These are phyloP conservation scores for Pyrus bretschneideri DNA, from an alignment of 306 rosid genomes.

Conservation along the genomic window DNA sequence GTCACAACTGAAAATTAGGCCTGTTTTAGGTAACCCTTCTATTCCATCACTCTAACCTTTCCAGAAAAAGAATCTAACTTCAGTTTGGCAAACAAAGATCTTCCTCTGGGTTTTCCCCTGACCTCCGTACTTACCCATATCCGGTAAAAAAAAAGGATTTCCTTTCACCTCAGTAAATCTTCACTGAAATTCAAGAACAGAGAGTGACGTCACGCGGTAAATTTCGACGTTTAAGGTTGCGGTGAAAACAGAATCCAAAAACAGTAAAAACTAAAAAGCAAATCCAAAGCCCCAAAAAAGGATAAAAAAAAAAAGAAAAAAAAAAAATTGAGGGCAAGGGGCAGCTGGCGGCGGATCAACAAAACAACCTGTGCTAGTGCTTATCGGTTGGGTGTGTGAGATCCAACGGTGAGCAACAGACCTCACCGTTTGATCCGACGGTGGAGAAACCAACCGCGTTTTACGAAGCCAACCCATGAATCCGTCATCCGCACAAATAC, in stretches of 20 bases:
- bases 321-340: not conserved
- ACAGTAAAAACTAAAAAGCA: no score
- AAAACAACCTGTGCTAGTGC: not conserved
- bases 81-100: conserved; percentile 3
- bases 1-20: no score
- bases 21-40: no score
- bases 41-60: not conserved
- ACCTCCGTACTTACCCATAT: not conserved
- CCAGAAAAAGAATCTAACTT: not conserved
- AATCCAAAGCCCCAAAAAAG: not conserved
- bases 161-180: not conserved
- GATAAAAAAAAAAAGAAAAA: not conserved
- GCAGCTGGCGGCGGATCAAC: conserved; percentile 82
- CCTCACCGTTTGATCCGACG: conserved; percentile 35
- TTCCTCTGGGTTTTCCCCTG: not conserved
- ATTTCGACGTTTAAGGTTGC: not conserved
- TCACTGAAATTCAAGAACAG: conserved; percentile 3
- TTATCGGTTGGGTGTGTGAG: not conserved
- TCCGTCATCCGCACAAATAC: conserved; percentile 47
- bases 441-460: conserved; percentile 39
- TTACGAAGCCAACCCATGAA: conserved; percentile 51
- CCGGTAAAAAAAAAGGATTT: not conserved
- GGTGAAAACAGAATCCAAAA: not conserved
- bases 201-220: not conserved
- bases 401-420: conserved; percentile 31